Base-by-base conservation (phyloP, 352 stramenopile species). In the Globisporangium uncinulatum region DNA sequence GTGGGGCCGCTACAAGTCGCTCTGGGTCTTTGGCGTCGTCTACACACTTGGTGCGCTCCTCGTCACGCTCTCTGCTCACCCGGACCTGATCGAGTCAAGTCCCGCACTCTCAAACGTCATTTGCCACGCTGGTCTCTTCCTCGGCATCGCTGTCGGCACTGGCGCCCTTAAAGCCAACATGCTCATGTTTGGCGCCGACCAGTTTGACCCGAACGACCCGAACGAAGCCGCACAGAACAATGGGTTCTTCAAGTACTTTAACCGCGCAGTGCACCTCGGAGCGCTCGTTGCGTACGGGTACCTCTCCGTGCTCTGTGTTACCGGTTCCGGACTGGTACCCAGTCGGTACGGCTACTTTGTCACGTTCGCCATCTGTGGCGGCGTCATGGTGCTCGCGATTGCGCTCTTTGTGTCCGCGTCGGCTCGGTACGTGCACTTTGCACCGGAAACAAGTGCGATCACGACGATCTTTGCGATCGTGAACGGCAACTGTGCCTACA, bases 181-280 rank as follows among this genome's bases (percentile, higher is more conserved):
- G 55, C 88, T 93, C 55, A 93, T 76, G 3, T 90, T 95, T 19
- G 85, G 85, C 24, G 85, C 85, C 13, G 85, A 95, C 61, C 85
- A 95, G 61, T 95, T 95, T 61, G 82, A 95, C 64, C 81, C 83
- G 29, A 87, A 89, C 47, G 83, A 92, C 59, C 77, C 83, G 13
- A 89, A 89, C 48, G 82, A 95, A 58, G 67, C 79, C 9, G 76
- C 66, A 17, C 83, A 93, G 67, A 92, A 91, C 54, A 69, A 89
- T 31, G 77, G 79, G 29, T 97, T 95, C 54, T 97, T 97, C 69
- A 89, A 73, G 61, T 97, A 91, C 59, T 97, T 97, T 68, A 96
- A 97, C 74, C 90, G 87, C 60, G 79, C 89, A 41, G 92, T 97
- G 59, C 97, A 97, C 63, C 67, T 96, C 47, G 90, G 90, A 52